Percentiles rank a stretch among this genome's conserved stretches.
phyloP scores from a whole-genome alignment of 495 filamentous ascomycete species.

The Xylaria nigripes region DNA sequence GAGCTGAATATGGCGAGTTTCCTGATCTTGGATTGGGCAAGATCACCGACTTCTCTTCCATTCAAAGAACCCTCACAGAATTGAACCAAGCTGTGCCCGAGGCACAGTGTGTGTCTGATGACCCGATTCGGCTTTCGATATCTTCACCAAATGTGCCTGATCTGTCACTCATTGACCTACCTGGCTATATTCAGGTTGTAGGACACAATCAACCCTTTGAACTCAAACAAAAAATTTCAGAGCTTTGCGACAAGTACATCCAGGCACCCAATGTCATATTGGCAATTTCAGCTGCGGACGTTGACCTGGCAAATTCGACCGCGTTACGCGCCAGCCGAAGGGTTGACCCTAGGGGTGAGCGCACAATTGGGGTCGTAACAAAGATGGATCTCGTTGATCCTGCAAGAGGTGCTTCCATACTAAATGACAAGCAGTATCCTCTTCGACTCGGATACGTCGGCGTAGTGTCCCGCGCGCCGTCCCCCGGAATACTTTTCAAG shows the following conservation, averaged over 20 bases:
- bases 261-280: slow-evolving; percentile 92
- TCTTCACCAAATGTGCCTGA: slow-evolving; percentile 94
- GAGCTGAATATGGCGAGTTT: slow-evolving; percentile 94
- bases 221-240: slow-evolving; percentile 89
- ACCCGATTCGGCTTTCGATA: slow-evolving; percentile 91
- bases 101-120: slow-evolving; percentile 85
- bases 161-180: slow-evolving; percentile 91
- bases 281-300: slow-evolving; percentile 94
- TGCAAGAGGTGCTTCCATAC: slow-evolving; percentile 62
- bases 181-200: slow-evolving; percentile 93
- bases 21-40: slow-evolving; percentile 83
- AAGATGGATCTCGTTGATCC: slow-evolving; percentile 98
- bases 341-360: slow-evolving; percentile 88
- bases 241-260: slow-evolving; percentile 98
- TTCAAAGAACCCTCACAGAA: slow-evolving; percentile 90
- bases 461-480: slow-evolving; percentile 73
- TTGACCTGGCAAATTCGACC: slow-evolving; percentile 94
- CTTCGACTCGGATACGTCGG: slow-evolving; percentile 95
- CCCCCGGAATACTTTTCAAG: slow-evolving; percentile 69
- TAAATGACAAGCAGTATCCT: slow-evolving; percentile 87
- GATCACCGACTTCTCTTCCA: slow-evolving; percentile 85
- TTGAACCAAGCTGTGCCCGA: slow-evolving; percentile 90
- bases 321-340: slow-evolving; percentile 82
- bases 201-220: slow-evolving; percentile 84
- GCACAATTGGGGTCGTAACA: slow-evolving; percentile 95